A percentile compares a stretch with the other conserved stretches of the same genome.
These are phyloP conservation scores for Mallotus japonicus DNA, from an alignment of 441 rosid species.

Conservation along the genomic window DNA sequence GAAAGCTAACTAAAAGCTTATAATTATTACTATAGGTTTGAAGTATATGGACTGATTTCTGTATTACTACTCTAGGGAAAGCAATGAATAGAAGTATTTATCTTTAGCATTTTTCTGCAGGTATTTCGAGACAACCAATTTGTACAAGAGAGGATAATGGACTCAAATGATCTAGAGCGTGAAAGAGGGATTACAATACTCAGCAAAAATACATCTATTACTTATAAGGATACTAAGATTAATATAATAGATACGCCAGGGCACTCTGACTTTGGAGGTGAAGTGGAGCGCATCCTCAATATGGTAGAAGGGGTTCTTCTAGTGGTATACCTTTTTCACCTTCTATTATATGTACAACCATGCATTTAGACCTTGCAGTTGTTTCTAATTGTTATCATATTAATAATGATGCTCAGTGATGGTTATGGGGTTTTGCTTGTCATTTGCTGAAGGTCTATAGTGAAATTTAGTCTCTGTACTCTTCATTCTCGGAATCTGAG, in stretches of 20 bases:
- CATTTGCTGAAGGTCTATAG: no score
- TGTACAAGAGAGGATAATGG: conserved; percentile 93
- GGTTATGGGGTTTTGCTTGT: no score
- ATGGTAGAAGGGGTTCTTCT: conserved; percentile 99
- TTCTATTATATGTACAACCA: conserved; percentile 9
- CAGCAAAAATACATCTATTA: conserved; percentile 93
- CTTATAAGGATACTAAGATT: conserved; percentile 78
- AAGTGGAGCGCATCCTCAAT: conserved; percentile 96
- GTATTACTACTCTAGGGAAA: neutral
- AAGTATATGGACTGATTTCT: no score
- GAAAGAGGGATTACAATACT: conserved; percentile 97
- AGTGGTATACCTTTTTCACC: conserved; percentile 57
- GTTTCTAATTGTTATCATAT: neutral
- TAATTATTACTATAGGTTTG: no score
- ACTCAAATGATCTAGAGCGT: conserved; percentile 94
- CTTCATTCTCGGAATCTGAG: no score
- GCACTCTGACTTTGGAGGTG: conserved; percentile 99
- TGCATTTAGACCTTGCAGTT: neutral
- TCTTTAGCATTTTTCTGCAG: conserved; percentile 35
- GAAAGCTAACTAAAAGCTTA: no score
- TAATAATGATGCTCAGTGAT: neutral
- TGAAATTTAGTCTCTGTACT: no score
- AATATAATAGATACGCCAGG: conserved; percentile 98
- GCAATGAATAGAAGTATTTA: neutral
- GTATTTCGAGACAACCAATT: conserved; percentile 91